These are phyloP conservation scores for Sphaerosporella brunnea DNA, from an alignment of 495 filamentous ascomycete species.

Conservation along the genomic window DNA sequence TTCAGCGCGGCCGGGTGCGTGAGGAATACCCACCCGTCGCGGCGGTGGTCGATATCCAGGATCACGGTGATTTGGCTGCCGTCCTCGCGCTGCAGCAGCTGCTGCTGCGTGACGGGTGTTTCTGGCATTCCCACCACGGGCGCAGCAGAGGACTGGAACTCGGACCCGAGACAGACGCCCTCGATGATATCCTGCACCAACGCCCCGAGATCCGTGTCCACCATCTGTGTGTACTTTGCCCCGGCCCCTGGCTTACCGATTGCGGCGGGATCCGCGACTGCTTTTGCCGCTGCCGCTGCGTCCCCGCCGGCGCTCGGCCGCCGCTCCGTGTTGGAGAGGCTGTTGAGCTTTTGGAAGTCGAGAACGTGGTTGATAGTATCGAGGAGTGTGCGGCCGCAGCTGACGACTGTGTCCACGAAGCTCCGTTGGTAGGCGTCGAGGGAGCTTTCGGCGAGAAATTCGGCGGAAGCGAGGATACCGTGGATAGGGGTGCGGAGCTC, in stretches of 20 bases:
- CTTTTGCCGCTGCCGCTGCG: too few species aligned
- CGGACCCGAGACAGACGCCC: slow-evolving; percentile 38
- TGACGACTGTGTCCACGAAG: slow-evolving; percentile 55
- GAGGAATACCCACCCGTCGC: slow-evolving; percentile 41
- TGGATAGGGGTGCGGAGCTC: slow-evolving; percentile 64
- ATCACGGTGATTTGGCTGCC: slow-evolving; percentile 37
- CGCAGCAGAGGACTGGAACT: slow-evolving; percentile 22
- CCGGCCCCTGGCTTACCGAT: too few species aligned
- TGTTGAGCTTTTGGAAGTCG: slow-evolving; percentile 52
- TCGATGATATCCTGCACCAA: slow-evolving; percentile 44
- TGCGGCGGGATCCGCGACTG: not conserved
- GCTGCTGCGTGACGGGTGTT: not conserved
- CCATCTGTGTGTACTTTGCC: slow-evolving; percentile 11
- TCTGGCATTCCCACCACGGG: slow-evolving; percentile 11
- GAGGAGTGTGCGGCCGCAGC: slow-evolving; percentile 55
- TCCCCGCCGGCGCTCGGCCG: not conserved
- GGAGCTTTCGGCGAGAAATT: slow-evolving; percentile 44
- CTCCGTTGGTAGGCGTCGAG: slow-evolving; percentile 39
- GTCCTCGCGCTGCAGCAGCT: slow-evolving; percentile 17
- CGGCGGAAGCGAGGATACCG: slow-evolving; percentile 53
- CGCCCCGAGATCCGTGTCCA: slow-evolving; percentile 31
- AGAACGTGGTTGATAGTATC: slow-evolving; percentile 67
- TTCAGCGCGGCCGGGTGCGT: slow-evolving; percentile 56
- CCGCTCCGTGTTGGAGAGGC: slow-evolving; percentile 2
- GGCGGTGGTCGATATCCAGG: slow-evolving; percentile 41